These are phyloP conservation scores for Carex littledalei DNA, from an alignment of 176 grass and related monocot genomes.

Conservation along the genomic window DNA sequence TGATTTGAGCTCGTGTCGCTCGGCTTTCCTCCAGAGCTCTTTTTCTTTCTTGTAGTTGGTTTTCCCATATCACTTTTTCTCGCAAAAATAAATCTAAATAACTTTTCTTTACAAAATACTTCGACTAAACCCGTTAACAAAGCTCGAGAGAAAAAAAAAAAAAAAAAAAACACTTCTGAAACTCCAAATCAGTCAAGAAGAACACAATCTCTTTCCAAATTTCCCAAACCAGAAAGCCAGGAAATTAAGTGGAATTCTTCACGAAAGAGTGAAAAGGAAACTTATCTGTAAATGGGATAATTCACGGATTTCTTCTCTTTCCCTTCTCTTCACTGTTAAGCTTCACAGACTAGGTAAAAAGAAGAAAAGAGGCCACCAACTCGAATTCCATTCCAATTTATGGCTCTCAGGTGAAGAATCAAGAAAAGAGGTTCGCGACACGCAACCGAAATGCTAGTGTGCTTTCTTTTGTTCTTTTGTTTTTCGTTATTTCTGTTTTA, in stretches of 20 bases:
- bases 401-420: slow-evolving; percentile 4
- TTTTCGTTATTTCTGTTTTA: background rate
- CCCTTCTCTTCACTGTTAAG: slow-evolving; percentile 15
- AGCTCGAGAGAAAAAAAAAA: background rate
- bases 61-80: slow-evolving; percentile 56
- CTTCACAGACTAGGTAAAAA: background rate
- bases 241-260: slow-evolving; percentile 11
- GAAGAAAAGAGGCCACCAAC: background rate
- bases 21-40: slow-evolving; percentile 27
- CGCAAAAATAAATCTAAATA: slow-evolving; percentile 8
- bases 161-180: background rate
- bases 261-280: slow-evolving; percentile 8
- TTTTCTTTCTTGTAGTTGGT: slow-evolving; percentile 72
- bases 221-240: background rate
- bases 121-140: background rate
- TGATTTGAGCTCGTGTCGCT: slow-evolving; percentile 30
- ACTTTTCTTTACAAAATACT: background rate
- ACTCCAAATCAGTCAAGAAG: background rate
- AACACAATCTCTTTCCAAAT: background rate
- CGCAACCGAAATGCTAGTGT: slow-evolving; percentile 7
- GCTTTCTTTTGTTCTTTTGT: background rate
- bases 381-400: background rate
- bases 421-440: background rate
- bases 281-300: background rate
- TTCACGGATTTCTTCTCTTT: background rate